Evolutionary conservation across 2,329 filamentous ascomycete genomes (phyloP).

Genomic region (Plectosphaerella plurivora): DNA sequence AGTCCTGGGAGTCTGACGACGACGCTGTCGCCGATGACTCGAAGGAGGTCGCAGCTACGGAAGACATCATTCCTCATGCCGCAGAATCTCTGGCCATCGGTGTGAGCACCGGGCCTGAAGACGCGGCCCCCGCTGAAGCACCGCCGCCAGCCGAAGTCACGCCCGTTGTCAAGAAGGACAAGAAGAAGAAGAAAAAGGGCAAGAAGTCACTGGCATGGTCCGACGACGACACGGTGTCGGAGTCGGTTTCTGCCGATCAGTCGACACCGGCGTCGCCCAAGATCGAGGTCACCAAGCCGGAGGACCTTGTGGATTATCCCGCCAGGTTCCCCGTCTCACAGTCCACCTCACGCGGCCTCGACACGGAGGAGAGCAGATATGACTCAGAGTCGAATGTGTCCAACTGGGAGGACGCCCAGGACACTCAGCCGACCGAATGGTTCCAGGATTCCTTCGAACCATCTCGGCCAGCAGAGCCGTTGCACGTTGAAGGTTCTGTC

Average conservation of each 20-base stretch:
- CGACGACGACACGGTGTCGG: background rate
- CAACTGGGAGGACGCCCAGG: conserved; percentile 1
- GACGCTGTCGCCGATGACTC: background rate
- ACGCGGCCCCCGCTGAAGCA: too few species aligned
- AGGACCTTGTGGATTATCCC: too few species aligned
- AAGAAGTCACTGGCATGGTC: conserved; percentile 5
- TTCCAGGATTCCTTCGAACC: background rate
- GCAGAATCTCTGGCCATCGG: background rate
- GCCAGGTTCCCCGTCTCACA: too few species aligned
- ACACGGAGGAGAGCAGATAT: background rate
- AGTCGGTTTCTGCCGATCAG: background rate
- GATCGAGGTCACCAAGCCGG: background rate
- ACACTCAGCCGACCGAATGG: background rate
- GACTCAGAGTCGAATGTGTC: background rate
- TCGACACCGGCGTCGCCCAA: background rate
- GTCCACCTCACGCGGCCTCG: background rate
- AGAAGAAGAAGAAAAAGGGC: conserved; percentile 31
- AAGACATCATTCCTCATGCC: conserved; percentile 2
- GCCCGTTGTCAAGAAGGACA: conserved; percentile 19
- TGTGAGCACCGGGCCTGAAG: background rate
- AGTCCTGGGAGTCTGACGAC: conserved; percentile 1
- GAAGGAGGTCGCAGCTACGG: conserved; percentile 7
- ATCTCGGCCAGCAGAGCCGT: background rate
- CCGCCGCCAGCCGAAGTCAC: background rate
- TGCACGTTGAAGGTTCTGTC: background rate